These are phyloP conservation scores for Pythium pyrilobum DNA, from an alignment of 352 stramenopile species.

Conservation along the genomic window DNA sequence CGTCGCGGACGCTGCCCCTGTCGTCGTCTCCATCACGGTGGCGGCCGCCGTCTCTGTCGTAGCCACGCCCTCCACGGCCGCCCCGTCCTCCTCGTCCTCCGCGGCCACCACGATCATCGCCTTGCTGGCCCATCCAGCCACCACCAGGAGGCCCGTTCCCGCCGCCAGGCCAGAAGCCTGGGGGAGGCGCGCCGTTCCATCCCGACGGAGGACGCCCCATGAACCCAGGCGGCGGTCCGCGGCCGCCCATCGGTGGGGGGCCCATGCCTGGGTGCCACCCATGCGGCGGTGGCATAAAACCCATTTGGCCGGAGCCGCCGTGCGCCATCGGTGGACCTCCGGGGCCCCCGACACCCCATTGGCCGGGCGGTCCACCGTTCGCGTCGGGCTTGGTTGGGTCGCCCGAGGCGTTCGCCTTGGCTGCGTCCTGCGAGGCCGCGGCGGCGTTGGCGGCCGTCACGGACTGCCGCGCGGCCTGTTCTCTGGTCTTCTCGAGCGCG, in stretches of 20 bases:
- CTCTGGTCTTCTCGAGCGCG: conserved; percentile 66
- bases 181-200: conserved; percentile 42
- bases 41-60: conserved; percentile 11
- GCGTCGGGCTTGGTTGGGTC: conserved; percentile 21
- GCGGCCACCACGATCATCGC: conserved; percentile 22
- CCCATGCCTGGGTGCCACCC: conserved; percentile 74
- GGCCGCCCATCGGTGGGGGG: conserved; percentile 25
- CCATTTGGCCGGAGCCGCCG: conserved; percentile 21
- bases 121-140: conserved; percentile 50
- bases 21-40: conserved; percentile 34
- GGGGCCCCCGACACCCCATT: conserved; percentile 17
- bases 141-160: conserved; percentile 28
- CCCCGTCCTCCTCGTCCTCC: conserved; percentile 29
- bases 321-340: conserved; percentile 14
- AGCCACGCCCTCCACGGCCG: conserved; percentile 19
- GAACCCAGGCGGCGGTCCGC: conserved; percentile 22
- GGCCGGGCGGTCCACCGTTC: conserved; percentile 18
- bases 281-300: conserved; percentile 56
- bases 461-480: conserved; percentile 72
- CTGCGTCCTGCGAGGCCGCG: conserved; percentile 9
- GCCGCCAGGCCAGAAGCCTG: conserved; percentile 34
- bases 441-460: conserved; percentile 42
- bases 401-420: not conserved
- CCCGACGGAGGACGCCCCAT: conserved; percentile 27
- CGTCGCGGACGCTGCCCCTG: not conserved